These are phyloP conservation scores for Conringia planisiliqua DNA, from an alignment of 345 rosid genomes.

Conservation along the genomic window DNA sequence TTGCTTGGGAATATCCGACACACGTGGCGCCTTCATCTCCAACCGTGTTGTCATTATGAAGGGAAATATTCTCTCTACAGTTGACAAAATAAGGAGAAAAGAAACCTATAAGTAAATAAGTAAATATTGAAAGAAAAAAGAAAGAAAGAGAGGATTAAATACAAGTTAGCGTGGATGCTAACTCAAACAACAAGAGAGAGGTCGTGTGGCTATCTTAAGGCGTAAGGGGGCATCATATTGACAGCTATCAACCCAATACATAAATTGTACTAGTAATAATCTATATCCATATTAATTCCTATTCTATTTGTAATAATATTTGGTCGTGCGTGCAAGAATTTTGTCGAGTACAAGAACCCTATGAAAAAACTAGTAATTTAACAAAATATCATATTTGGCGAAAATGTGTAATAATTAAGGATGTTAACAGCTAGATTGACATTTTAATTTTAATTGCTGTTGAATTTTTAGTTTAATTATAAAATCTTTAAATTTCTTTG, in stretches of 20 bases:
- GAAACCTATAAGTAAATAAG: neutral
- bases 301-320: neutral
- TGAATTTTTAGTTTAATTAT: too few relatives aligned
- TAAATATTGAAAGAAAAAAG: neutral
- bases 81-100: neutral
- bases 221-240: constrained; percentile 12
- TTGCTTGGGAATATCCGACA: constrained; percentile 23
- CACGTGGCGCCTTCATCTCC: constrained; percentile 6
- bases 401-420: too few relatives aligned
- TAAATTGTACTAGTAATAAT: neutral
- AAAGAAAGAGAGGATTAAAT: neutral
- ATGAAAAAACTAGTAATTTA: neutral
- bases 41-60: neutral
- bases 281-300: neutral
- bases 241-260: constrained; percentile 15
- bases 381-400: neutral
- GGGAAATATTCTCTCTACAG: neutral
- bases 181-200: neutral
- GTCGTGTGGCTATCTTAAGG: constrained; percentile 2
- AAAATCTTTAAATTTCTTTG: too few relatives aligned
- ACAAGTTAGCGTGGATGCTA: neutral
- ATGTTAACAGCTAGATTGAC: too few relatives aligned
- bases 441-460: too few relatives aligned
- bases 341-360: neutral
- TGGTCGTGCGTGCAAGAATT: constrained; percentile 26